Base-by-base conservation (phyloP, 805 yeast genomes). In the Hemisphaericaspora nanyangensis region DNA sequence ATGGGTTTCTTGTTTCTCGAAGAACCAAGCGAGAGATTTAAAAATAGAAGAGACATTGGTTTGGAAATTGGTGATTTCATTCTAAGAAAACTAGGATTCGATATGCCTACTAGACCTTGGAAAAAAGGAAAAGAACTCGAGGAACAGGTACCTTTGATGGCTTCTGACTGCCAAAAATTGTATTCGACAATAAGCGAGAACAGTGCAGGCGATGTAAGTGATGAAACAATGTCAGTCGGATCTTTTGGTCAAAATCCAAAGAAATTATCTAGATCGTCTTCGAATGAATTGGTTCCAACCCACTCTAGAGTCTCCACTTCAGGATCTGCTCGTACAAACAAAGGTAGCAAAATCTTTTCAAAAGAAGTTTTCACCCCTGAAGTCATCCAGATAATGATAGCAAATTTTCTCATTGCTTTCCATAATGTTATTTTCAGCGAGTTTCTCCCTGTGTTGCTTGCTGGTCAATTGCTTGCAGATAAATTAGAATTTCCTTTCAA, bases 391-490 rank as follows among this genome's bases (percentile, higher is more conserved):
- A 50, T 63, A 7, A 59, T 65, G 36, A 18, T 54, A 54, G 41
- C 70, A 55, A 53, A 70, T 49, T 68, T 74, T 36, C 50, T 67
- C 17, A 52, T 70, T 47, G 60, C 77, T 13, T 63, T 76, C 35
- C 80, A 74, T 50, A 51, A 61, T 10, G 58, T 73, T n/a, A 77
- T 75, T 4, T 75, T 61, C 50, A 69, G 71, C 25, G 82, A 78
- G 52, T 74, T 79, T 38, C 50, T 79, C 31, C 84, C 85, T 1
- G 70, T 79, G 3, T 71, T 72, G 39, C 58, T 79, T n/a, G 78
- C 82, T 2, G 55, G 61, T 5, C 45, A 51, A 8, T 46, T 54
- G n/a, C 39, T 45, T 16, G 42, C 42, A 2, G 55, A 56, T 6
- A 37, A 47, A 11, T 61, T 71, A 11, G 48, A 57, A 32, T 76